Base-by-base conservation (phyloP, 192 early-diverging fungal species). In the Physocladia obscura region DNA sequence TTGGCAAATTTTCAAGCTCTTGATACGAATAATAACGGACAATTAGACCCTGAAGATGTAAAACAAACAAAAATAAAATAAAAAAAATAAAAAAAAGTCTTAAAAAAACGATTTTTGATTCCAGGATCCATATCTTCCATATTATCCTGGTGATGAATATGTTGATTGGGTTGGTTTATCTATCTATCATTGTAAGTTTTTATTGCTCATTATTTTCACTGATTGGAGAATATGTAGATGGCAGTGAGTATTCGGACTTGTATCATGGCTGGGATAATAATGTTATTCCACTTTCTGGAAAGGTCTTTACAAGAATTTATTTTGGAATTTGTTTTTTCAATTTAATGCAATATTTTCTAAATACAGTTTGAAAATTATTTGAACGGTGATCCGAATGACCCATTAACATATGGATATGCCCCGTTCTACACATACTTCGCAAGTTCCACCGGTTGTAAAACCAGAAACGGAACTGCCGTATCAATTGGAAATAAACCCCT, bases 61-160 rank as follows among this genome's bases (percentile, higher is more conserved):
- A 48, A 21, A 1, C 1, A 26, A 1, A 17, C 19, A 8, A n/a
- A 13, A n/a, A 47, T 13, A 47, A 47, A 13, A n/a, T n/a, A n/a
- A n/a, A n/a, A n/a, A n/a, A n/a, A n/a, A n/a, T n/a, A n/a, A n/a
- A n/a, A n/a, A n/a, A n/a, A n/a, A n/a, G n/a, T n/a, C n/a, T n/a
- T n/a, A n/a, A n/a, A n/a, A n/a, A n/a, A n/a, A n/a, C n/a, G n/a
- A n/a, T n/a, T n/a, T n/a, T n/a, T n/a, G n/a, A n/a, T n/a, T n/a
- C n/a, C 26, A 64, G n/a, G 69, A 70, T 44, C 69, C 69, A 6
- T 70, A 56, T 37, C 22, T 48, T 22, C 57, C 58, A 15, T 70
- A 61, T 32, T 70, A 58, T 32, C 70, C 70, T 4, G 70, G 70
- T n/a, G 70, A 72, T 56, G 61, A 63, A 54, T 62, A 64, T 32